A percentile compares a stretch with the other conserved stretches of the same genome.
Conservation (phyloP, 345 rosid species). For the Citrus reticulata region DNA sequence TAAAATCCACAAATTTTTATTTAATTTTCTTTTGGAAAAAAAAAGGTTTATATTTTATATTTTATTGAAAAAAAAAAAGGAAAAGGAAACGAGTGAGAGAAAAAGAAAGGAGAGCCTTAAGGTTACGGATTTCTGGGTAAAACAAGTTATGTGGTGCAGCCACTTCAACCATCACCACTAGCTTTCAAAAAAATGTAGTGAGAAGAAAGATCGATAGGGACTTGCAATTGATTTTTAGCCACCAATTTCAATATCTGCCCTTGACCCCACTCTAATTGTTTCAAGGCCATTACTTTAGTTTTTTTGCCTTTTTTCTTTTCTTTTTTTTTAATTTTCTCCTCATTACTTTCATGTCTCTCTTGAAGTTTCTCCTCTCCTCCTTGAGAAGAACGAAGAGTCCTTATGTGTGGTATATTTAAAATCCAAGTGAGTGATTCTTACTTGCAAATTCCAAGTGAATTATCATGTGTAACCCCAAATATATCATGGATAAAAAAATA, state of each 20-base stretch:
- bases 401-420: background rate
- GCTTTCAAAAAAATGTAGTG: background rate
- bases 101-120: background rate
- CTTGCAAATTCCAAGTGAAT: too few species aligned
- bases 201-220: background rate
- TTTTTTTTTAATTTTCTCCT: background rate
- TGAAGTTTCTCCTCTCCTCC: background rate
- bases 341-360: background rate
- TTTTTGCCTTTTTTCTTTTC: too few species aligned
- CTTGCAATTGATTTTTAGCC: slow-evolving; percentile 13
- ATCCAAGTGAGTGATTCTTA: too few species aligned
- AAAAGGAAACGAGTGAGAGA: background rate
- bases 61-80: background rate
- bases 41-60: background rate
- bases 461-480: too few species aligned
- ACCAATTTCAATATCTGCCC: slow-evolving; percentile 12
- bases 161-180: slow-evolving; percentile 9
- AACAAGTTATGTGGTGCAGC: background rate
- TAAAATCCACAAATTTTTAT: background rate
- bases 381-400: background rate
- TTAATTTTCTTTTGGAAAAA: background rate
- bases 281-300: background rate
- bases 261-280: slow-evolving; percentile 1
- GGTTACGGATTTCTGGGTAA: background rate
- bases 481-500: too few species aligned